Evolutionary conservation across 441 rosid genomes (phyloP).

Genomic region (Erodium moschatum): DNA sequence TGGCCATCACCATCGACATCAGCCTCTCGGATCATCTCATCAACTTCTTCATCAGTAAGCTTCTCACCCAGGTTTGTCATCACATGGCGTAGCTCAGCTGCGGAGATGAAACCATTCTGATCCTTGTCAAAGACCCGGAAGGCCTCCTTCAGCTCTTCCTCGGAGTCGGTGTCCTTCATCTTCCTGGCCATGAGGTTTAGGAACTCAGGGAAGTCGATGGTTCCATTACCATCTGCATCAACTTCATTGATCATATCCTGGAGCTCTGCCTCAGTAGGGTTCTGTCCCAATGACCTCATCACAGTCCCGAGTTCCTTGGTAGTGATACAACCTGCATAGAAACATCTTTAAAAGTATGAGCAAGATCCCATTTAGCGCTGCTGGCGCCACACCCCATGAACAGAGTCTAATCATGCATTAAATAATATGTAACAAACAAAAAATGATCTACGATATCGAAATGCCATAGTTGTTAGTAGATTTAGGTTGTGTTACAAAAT

Average conservation of each 20-base stretch:
- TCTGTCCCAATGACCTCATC: background rate
- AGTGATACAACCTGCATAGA: background rate
- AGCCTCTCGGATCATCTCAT: background rate
- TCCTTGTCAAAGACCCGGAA: background rate
- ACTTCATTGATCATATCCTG: background rate
- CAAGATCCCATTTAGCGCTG: too few relatives aligned
- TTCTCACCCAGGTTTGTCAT: background rate
- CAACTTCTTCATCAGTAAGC: background rate
- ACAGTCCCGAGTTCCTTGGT: background rate
- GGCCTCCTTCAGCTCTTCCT: background rate
- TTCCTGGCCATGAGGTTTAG: background rate
- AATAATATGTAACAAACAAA: too few relatives aligned
- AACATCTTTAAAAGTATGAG: background rate
- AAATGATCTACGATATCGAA: too few relatives aligned
- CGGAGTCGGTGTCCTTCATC: background rate
- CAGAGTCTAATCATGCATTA: too few relatives aligned
- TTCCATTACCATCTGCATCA: conserved; percentile 10
- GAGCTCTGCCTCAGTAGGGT: conserved; percentile 9
- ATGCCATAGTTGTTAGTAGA: too few relatives aligned
- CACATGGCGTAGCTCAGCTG: background rate
- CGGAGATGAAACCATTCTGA: too few relatives aligned
- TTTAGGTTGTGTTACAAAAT: too few relatives aligned
- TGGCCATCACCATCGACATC: background rate
- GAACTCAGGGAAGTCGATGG: background rate
- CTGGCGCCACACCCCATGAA: too few relatives aligned